Conservation (phyloP, 1,284 basidiomycete species). For the Caloboletus inedulis region DNA sequence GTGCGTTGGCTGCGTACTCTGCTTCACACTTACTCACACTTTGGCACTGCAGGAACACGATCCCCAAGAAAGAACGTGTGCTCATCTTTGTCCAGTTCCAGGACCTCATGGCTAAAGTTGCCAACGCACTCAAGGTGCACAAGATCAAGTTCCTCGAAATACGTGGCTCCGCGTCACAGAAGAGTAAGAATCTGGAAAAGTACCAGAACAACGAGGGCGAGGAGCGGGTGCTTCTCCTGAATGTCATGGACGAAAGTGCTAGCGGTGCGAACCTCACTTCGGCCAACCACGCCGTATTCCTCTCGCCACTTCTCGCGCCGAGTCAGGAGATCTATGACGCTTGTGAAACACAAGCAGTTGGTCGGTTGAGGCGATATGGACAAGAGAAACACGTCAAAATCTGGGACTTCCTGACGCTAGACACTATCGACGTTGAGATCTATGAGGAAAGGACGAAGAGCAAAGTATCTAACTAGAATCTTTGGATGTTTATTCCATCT, state of each 20-base stretch:
- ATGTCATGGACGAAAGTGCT: conserved; percentile 91
- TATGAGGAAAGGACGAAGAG: conserved; percentile 48
- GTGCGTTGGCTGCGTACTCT: conserved; percentile 40
- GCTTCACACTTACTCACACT: conserved; percentile 7
- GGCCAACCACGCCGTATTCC: conserved; percentile 93
- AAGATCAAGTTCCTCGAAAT: conserved; percentile 80
- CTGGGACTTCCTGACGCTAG: conserved; percentile 75
- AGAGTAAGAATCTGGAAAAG: conserved; percentile 77
- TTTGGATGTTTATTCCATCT: conserved; percentile 8
- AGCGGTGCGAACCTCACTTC: conserved; percentile 90
- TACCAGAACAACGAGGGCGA: conserved; percentile 77
- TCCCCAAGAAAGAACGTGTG: conserved; percentile 77
- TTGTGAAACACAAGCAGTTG: conserved; percentile 87
- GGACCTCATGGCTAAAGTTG: conserved; percentile 88
- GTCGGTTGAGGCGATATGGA: conserved; percentile 83
- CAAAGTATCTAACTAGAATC: conserved; percentile 26
- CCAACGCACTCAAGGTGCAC: conserved; percentile 73
- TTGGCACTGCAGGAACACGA: conserved; percentile 47
- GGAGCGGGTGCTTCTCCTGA: conserved; percentile 81
- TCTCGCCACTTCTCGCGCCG: conserved; percentile 82
- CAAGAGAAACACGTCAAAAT: conserved; percentile 80
- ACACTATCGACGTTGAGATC: conserved; percentile 87
- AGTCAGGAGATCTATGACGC: conserved; percentile 82
- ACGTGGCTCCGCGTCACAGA: conserved; percentile 71
- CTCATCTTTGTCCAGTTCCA: conserved; percentile 94